Evolutionary conservation across 116 monocot species (phyloP), one percentile per base, ranked within the genome.

Genomic region (Cymodocea nodosa): DNA sequence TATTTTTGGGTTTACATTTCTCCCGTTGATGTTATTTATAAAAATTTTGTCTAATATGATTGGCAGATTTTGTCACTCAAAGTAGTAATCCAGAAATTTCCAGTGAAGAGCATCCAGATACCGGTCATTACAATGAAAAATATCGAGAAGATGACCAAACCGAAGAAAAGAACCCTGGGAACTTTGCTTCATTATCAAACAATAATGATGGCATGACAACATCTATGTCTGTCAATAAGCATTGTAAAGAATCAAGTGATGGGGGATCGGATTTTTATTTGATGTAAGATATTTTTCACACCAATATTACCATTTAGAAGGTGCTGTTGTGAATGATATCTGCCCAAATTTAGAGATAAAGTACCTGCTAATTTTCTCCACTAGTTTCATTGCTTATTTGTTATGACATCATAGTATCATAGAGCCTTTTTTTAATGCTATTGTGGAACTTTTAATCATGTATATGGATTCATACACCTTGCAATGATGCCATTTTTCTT

Each of bases 221-320:
- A 35, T 7, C 57, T 59, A 35, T 72, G 2, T 67, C 55, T 52
- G 51, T 30, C 23, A 51, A 76, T 65, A 62, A 74, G 51, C 83
- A 64, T 63, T 60, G 52, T 22, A 16, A 56, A 63, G 70, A 39
- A 52, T 22, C 65, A 67, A 55, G 76, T 74, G 76, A 75, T 51
- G 78, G 83, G 77, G 60, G 73, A 51, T 81, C 85, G 52, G 80
- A 75, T 70, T 79, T 90, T 60, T 77, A 67, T 64, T 66, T 90
- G 64, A 79, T 83, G 90, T 90, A 79, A 81, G 81, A 63, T 48
- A 35, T 52, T 40, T 19, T 51, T 19, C 56, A 36, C 53, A 16
- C 15, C 25, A 25, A 6, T 4, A 23, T 10, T 25, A 17, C 5
- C 56, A 16, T 35, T 2, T 61, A 6, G 25, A 10, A 24, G 0